Conservation (phyloP, 768 basidiomycete species). For the Antrodiella citrinella region DNA sequence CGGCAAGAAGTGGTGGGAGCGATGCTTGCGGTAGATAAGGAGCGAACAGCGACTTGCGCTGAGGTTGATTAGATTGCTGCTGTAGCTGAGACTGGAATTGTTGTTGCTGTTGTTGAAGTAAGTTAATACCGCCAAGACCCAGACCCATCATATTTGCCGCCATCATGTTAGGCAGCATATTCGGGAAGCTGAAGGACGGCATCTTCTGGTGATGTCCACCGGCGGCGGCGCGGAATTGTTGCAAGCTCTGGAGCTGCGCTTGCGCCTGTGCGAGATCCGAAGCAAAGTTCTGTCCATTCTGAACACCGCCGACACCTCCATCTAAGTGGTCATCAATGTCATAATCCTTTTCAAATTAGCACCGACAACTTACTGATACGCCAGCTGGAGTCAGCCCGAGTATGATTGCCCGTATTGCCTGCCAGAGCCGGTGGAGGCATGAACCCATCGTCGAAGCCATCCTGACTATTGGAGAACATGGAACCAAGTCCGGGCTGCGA, state of each 20-base stretch:
- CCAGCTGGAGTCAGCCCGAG: constrained; percentile 80
- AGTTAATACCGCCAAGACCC: constrained; percentile 70
- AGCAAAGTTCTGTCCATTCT: constrained; percentile 52
- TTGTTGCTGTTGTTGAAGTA: constrained; percentile 89
- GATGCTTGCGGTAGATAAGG: constrained; percentile 98
- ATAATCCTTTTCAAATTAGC: no score
- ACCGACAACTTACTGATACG: constrained; percentile 80
- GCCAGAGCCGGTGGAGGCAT: constrained; percentile 47
- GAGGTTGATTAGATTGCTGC: constrained; percentile 85
- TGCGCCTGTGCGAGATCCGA: constrained; percentile 94
- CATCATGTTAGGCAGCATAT: constrained; percentile 97
- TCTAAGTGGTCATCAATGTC: no score
- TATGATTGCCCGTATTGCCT: constrained; percentile 67
- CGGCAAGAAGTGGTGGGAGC: constrained; percentile 89
- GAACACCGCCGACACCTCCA: constrained; percentile 62
- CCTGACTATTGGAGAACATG: constrained; percentile 44
- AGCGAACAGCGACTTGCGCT: constrained; percentile 96
- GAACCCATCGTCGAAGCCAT: constrained; percentile 79
- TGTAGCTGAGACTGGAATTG: constrained; percentile 95
- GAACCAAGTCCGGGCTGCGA: constrained; percentile 40
- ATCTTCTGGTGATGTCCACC: constrained; percentile 95
- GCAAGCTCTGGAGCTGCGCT: constrained; percentile 90
- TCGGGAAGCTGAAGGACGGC: constrained; percentile 96
- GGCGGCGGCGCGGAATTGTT: constrained; percentile 93
- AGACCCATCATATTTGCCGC: constrained; percentile 95